Evolutionary conservation across 75 land plant genomes (phyloP), one percentile per base, ranked within the genome.

Genomic region (Selaginella tamariscina): DNA sequence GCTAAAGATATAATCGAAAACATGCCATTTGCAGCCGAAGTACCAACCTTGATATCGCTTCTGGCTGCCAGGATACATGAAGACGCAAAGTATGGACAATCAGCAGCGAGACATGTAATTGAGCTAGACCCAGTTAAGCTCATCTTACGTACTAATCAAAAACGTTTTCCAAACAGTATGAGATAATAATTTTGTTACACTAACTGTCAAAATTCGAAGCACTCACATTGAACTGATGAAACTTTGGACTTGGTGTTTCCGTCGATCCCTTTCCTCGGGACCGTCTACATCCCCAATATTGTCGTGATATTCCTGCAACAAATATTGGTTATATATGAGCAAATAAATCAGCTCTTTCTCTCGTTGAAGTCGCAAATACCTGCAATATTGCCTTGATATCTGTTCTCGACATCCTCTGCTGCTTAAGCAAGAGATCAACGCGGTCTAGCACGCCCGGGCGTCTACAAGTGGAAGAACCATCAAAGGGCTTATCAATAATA

Each of bases 211-310:
- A n/a, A n/a, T n/a, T n/a, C n/a, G n/a, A n/a, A n/a, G n/a, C 21
- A 13, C 31, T 80, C 68, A 80, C 82, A 80, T 69, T 1, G 85
- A 82, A 29, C 71, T 75, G 29, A 94, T 87, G 72, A 94, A 85
- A 59, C 79, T 89, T 39, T 83, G 81, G 20, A 89, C 81, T 68
- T 72, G 85, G 59, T 76, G 69, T 39, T 85, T 82, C 44, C 80
- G 74, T 29, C 82, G 70, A 24, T 93, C 95, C 72, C 80, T 86
- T 69, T 93, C 98, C 62, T 93, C 98, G 24, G 86, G 82, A 39
- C 96, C 96, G 73, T 89, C 98, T 33, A 85, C 30, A 72, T 94
- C 96, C 30, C 96, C 96, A 68, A 94, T 87, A 65, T 89, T 89
- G 75, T 94, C 96, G 71, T 85, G 86, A 74, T 89, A 94, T 74